Base-by-base conservation (phyloP, 208 protist genomes). In the Trypanosoma vivax region DNA sequence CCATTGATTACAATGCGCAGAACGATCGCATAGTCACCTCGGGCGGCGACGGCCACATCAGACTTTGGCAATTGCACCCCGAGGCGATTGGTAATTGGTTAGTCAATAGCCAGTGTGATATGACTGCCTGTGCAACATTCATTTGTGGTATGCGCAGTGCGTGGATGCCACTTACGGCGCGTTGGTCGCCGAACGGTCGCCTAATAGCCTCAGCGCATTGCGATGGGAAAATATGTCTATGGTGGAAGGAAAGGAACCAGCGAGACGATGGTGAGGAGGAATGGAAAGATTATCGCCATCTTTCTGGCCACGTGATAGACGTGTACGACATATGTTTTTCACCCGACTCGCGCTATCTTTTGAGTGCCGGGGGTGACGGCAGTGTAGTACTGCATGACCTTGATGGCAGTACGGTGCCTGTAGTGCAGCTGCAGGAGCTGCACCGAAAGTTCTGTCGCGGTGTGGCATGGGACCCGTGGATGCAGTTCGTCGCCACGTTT, bases 311-410 rank as follows among this genome's bases (percentile, higher is more conserved):
- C 65, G 70, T 90, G 53, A 81, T 73, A 51, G 86, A 94, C 58
- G 83, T 90, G 31, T 87, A 88, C 37, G 86, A 94, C 60, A 14
- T 94, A 13, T 78, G 72, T 66, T 90, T 94, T 54, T 94, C 86
- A 0, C 77, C 86, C 6, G 79, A 90, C 64, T 83, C 79, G 10
- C 76, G 73, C 24, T 90, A 90, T 37, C 62, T 94, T 14, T 38
- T 94, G 18, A 90, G 74, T 62, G 82, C 72, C 0, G 74, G 72
- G 11, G 70, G 77, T 0, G 82, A 94, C 30, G 86, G 86, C 45
- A 88, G 77, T 52, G 65, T 94, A 34, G 70, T 83, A 34, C 75
- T 94, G 18, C 86, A 94, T 60, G 75, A 89, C 56, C 50, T 94
- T 23, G 70, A 81, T 31, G 72, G 67, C 18, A 73, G 69, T 14